Evolutionary conservation across 441 rosid genomes (phyloP).

Genomic region (Croton laevigatus): DNA sequence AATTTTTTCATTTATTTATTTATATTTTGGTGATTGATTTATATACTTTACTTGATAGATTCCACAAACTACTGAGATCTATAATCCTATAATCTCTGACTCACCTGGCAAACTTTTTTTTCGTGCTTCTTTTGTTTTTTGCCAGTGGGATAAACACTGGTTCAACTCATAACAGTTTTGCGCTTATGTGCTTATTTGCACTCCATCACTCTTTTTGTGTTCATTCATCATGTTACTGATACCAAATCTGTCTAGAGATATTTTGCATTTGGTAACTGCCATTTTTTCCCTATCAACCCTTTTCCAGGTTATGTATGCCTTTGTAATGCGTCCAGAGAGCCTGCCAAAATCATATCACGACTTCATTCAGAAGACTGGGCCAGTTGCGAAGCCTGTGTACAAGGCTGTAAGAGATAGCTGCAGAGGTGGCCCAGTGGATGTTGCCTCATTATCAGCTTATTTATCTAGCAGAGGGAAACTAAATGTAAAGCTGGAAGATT

Average conservation of each 20-base stretch:
- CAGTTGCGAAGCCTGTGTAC: constrained; percentile 83
- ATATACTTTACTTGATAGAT: neutral
- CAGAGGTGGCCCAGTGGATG: constrained; percentile 81
- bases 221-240: constrained; percentile 10
- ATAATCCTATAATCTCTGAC: too few relatives aligned
- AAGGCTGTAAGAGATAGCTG: constrained; percentile 90
- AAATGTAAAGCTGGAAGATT: constrained; percentile 63
- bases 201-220: neutral
- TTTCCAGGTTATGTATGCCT: constrained; percentile 92
- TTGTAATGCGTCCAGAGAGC: constrained; percentile 98
- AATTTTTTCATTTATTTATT: neutral
- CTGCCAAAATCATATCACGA: constrained; percentile 91
- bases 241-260: constrained; percentile 11
- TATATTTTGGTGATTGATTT: neutral
- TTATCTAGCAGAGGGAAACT: constrained; percentile 49
- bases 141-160: neutral
- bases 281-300: neutral
- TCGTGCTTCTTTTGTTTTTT: neutral
- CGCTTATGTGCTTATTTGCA: neutral
- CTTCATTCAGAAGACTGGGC: constrained; percentile 97
- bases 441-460: constrained; percentile 67
- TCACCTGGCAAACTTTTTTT: neutral
- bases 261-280: neutral
- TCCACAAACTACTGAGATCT: neutral
- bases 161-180: neutral